Evolutionary conservation across 2,329 filamentous ascomycete genomes (phyloP).

Genomic region (Fusarium heterosporum): DNA sequence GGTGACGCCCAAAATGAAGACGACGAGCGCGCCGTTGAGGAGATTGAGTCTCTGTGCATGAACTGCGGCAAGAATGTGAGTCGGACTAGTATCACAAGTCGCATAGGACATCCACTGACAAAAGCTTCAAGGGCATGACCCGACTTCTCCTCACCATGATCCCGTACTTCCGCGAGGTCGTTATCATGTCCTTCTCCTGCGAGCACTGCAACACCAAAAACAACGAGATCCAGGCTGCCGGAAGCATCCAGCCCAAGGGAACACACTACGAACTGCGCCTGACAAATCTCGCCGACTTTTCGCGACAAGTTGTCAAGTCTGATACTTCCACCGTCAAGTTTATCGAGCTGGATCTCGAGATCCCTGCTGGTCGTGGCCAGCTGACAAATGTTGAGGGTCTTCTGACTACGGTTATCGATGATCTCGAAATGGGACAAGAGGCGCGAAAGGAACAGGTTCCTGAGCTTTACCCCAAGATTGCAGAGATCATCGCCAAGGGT

Average conservation of each 20-base stretch:
- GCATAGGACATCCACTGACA: conserved; percentile 30
- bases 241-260: conserved; percentile 90
- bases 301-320: conserved; percentile 90
- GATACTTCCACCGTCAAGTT: conserved; percentile 88
- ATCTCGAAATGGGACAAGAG: conserved; percentile 85
- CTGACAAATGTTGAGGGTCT: conserved; percentile 95
- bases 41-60: conserved; percentile 86
- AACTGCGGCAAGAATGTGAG: conserved; percentile 83
- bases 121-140: conserved; percentile 76
- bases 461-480: conserved; percentile 82
- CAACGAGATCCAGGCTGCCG: conserved; percentile 93
- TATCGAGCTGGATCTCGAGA: conserved; percentile 92
- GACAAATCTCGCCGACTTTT: conserved; percentile 78
- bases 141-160: conserved; percentile 90
- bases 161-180: conserved; percentile 96
- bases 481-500: conserved; percentile 78
- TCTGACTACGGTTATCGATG: conserved; percentile 79
- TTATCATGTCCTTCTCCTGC: conserved; percentile 97
- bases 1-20: conserved; percentile 51
- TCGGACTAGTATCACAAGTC: conserved; percentile 8
- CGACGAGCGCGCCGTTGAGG: conserved; percentile 70
- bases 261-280: conserved; percentile 85
- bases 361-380: conserved; percentile 89
- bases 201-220: conserved; percentile 90
- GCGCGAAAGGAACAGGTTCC: conserved; percentile 80